Evolutionary conservation across 768 basidiomycete species (phyloP).

Genomic region (Tulasnella sp.): DNA sequence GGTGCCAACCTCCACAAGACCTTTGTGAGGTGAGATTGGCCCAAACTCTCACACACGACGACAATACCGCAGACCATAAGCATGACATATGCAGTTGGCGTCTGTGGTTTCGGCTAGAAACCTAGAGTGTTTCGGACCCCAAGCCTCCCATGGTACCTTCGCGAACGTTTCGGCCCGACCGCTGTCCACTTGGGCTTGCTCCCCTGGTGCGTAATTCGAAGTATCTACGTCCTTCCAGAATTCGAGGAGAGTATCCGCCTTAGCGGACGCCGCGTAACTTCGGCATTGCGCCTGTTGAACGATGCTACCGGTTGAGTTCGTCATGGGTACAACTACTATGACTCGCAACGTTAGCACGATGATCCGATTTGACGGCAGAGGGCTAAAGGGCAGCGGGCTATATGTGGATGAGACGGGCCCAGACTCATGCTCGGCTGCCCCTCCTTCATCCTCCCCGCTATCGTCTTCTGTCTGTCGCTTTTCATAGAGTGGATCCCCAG

Average conservation of each 20-base stretch:
- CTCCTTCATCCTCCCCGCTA: background rate
- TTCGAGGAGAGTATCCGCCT: background rate
- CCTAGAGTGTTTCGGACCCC: conserved; percentile 6
- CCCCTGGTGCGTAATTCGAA: background rate
- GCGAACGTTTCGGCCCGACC: background rate
- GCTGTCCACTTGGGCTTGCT: background rate
- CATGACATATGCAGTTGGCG: background rate
- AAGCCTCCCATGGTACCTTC: conserved; percentile 5
- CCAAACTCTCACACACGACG: background rate
- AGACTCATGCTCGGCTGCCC: background rate
- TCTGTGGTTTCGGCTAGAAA: conserved; percentile 1
- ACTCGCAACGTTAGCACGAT: background rate
- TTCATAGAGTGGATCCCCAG: conserved; percentile 1
- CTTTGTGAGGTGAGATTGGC: too few relatives aligned
- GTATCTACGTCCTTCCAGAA: background rate
- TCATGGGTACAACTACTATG: background rate
- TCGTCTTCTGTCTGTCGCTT: background rate
- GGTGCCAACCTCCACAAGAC: too few relatives aligned
- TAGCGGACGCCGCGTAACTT: background rate
- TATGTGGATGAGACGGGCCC: background rate
- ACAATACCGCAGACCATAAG: conserved; percentile 11
- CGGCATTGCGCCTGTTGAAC: background rate
- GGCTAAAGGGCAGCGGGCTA: conserved; percentile 1
- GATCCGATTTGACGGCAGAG: conserved; percentile 1
- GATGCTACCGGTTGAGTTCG: background rate